phyloP scores from a whole-genome alignment of 2,329 filamentous ascomycete genomes.

The Alternaria novae-zelandiae region DNA sequence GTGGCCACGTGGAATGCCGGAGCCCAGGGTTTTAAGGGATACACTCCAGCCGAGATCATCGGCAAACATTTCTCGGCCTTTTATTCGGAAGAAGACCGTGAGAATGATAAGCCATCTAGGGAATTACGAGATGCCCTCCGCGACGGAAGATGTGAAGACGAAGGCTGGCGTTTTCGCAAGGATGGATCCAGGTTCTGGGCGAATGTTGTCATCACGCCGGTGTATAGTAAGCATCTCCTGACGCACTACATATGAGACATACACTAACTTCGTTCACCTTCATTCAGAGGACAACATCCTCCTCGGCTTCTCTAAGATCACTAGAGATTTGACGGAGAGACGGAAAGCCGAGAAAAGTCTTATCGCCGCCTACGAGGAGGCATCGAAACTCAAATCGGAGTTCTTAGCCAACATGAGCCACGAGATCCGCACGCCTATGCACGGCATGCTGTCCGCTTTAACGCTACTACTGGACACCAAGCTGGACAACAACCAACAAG shows the following conservation, averaged over 20 bases:
- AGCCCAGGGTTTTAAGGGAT: slow-evolving; percentile 63
- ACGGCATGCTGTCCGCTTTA: slow-evolving; percentile 65
- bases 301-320: slow-evolving; percentile 66
- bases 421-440: slow-evolving; percentile 70
- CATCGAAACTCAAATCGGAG: slow-evolving; percentile 67
- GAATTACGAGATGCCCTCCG: slow-evolving; percentile 61
- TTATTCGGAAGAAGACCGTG: slow-evolving; percentile 60
- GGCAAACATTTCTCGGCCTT: slow-evolving; percentile 66
- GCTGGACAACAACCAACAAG: slow-evolving; percentile 61
- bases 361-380: slow-evolving; percentile 65
- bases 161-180: slow-evolving; percentile 65
- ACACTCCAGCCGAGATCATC: slow-evolving; percentile 61
- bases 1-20: slow-evolving; percentile 66
- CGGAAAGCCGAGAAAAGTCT: slow-evolving; percentile 62
- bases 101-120: slow-evolving; percentile 57
- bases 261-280: not conserved
- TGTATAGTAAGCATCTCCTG: slow-evolving; percentile 49
- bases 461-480: slow-evolving; percentile 62
- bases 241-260: not conserved
- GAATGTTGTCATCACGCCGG: slow-evolving; percentile 64
- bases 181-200: slow-evolving; percentile 66
- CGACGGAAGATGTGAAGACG: slow-evolving; percentile 64
- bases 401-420: slow-evolving; percentile 70
- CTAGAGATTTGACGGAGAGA: slow-evolving; percentile 63
- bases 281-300: slow-evolving; percentile 53